Evolutionary conservation across 106 monocot genomes (phyloP).

Genomic region (Amphibolis antarctica): DNA sequence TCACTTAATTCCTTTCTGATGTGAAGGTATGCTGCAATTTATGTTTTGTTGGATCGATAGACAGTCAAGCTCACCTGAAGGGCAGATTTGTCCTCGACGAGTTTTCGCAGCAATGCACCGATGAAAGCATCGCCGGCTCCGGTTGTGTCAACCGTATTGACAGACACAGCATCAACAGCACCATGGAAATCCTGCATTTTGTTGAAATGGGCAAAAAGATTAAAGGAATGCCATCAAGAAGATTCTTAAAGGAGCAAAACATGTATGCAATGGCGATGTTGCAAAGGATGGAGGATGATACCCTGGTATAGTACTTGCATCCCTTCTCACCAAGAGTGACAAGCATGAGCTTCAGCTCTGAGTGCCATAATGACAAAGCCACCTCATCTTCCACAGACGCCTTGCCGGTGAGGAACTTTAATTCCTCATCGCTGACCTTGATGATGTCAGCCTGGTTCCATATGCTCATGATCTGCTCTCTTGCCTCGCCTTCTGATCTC

Average conservation of each 20-base stretch:
- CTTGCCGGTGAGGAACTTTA: conserved; percentile 22
- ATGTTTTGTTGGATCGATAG: not conserved
- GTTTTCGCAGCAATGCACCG: conserved; percentile 47
- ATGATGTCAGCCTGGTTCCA: conserved; percentile 34
- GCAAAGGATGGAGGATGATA: not conserved
- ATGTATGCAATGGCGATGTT: not conserved
- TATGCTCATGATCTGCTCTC: conserved; percentile 30
- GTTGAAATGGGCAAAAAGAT: not conserved
- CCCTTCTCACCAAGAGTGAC: conserved; percentile 23
- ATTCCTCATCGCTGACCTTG: conserved; percentile 32
- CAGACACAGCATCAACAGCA: conserved; percentile 36
- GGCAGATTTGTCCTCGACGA: conserved; percentile 47
- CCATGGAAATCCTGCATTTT: conserved; percentile 72
- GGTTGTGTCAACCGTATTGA: conserved; percentile 71
- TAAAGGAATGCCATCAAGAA: not conserved
- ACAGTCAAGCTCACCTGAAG: conserved; percentile 31
- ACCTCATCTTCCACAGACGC: conserved; percentile 14
- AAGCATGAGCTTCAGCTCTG: conserved; percentile 11
- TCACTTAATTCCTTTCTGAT: no score
- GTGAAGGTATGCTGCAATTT: not conserved
- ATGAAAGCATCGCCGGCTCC: conserved; percentile 94
- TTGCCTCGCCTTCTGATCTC: conserved; percentile 22
- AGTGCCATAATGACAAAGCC: conserved; percentile 18
- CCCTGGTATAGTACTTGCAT: conserved; percentile 26
- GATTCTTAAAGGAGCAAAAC: not conserved